Evolutionary conservation across 306 rosid genomes (phyloP), one percentile per base, ranked within the genome.

Genomic region (Ziziphus jujuba): DNA sequence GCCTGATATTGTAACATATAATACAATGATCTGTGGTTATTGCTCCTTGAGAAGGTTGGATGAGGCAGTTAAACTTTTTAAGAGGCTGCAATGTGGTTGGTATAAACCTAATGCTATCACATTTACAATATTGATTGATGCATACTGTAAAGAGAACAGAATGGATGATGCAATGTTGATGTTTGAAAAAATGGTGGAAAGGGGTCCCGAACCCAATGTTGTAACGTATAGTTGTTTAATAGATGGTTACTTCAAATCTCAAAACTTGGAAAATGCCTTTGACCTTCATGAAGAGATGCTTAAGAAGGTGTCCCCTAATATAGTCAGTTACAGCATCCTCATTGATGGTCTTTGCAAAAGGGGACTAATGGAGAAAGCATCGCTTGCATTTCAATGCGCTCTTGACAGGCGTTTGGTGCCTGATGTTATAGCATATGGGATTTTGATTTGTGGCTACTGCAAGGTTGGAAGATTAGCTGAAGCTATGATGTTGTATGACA

Each of bases 271-370:
- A 22, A 22, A 24, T 43, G 77, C 82, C 34, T 48, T 72, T 56
- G 75, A 56, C 38, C 75, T 72, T 61, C 78, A 62, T 7, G 75
- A 78, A 31, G 68, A 72, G 59, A 71, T 71, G 69, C 69, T 77
- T 53, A 53, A 58, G 48, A 59, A 66, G 9, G n/a, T 54, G 54
- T 65, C 81, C 60, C 81, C 81, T 4, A 77, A 71, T 68, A 59
- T 71, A 45, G 59, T 77, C 31, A 77, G 81, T 61, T 77, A 71
- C 35, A 72, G 78, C 63, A 61, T 72, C 60, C 78, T 72, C 59
- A 61, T 78, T 51, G 82, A 77, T 9, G 82, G 82, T 65, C 72
- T 72, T 22, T 77, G 82, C 58, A 77, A 72, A 72, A 77, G 78
- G 40, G 82, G 71, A 38, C 72, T 61, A 12, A 5, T 63, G 51